A percentile compares a stretch with the other conserved stretches of the same genome.
Evolutionary conservation across 768 basidiomycete genomes (phyloP).

Genomic region (Amyloporia xantha): DNA sequence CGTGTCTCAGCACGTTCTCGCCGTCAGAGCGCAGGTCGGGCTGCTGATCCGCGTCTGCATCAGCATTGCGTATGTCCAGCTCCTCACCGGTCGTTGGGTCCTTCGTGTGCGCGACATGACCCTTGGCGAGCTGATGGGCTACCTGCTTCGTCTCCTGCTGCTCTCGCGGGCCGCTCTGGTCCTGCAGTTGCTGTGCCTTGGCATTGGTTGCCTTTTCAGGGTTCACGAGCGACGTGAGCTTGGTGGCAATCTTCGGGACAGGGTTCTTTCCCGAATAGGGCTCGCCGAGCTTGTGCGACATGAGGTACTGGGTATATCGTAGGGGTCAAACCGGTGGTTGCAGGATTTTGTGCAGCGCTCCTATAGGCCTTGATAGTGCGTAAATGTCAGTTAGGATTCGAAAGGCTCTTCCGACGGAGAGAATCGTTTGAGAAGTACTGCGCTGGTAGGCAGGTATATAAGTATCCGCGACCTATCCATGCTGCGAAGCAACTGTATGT

Average conservation of each 20-base stretch:
- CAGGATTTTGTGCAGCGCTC: too few species aligned
- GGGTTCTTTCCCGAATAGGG: conserved; percentile 30
- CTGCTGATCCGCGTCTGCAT: conserved; percentile 30
- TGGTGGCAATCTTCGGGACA: conserved; percentile 24
- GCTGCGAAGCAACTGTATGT: too few species aligned
- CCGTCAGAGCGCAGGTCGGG: conserved; percentile 17
- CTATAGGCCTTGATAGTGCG: too few species aligned
- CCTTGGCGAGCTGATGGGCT: conserved; percentile 22
- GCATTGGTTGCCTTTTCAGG: conserved; percentile 25
- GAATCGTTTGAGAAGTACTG: too few species aligned
- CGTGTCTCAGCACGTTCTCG: conserved; percentile 23
- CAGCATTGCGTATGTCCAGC: conserved; percentile 42
- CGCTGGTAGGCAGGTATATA: too few species aligned
- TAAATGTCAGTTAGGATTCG: too few species aligned
- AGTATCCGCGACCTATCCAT: too few species aligned
- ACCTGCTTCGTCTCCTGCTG: conserved; percentile 21
- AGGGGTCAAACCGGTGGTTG: too few species aligned
- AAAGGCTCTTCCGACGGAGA: too few species aligned
- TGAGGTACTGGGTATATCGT: too few species aligned
- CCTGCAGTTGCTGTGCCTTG: conserved; percentile 24
- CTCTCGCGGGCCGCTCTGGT: conserved; percentile 16
- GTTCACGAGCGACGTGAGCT: conserved; percentile 23
- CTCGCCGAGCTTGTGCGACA: conserved; percentile 23
- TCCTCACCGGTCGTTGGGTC: conserved; percentile 45
- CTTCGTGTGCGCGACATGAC: conserved; percentile 28